Conservation (phyloP, 306 rosid genomes). For the Begonia fuchsioides region DNA sequence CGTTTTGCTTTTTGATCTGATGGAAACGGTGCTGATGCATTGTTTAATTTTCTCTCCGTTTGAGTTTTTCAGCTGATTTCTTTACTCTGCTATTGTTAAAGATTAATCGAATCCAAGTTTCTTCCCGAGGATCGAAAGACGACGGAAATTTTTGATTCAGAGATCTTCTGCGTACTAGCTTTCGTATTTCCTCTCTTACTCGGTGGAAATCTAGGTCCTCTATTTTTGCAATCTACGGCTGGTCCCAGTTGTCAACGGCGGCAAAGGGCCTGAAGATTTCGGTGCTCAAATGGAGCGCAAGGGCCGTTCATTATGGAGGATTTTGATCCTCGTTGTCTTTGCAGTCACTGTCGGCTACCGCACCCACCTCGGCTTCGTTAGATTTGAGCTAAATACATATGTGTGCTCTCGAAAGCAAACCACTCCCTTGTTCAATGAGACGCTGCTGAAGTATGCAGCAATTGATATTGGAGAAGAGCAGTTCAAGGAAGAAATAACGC, state of each 20-base stretch:
- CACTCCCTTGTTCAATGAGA: conserved; percentile 33
- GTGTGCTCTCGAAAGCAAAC: conserved; percentile 12
- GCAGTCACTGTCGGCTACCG: conserved; percentile 43
- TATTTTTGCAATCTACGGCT: conserved; percentile 17
- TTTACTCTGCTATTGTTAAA: not conserved
- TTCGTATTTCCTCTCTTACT: not conserved
- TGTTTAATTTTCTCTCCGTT: no score
- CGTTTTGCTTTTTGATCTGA: not conserved
- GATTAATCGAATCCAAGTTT: not conserved
- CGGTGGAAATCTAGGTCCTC: not conserved
- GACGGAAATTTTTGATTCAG: conserved; percentile 3
- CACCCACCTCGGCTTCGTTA: conserved; percentile 24
- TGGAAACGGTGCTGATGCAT: not conserved
- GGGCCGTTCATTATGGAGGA: conserved; percentile 46
- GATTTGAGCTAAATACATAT: conserved; percentile 31
- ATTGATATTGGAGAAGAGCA: conserved; percentile 42
- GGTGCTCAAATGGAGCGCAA: conserved; percentile 51
- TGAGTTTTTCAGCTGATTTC: no score
- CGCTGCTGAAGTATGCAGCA: conserved; percentile 56
- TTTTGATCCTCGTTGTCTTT: conserved; percentile 43
- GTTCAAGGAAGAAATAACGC: conserved; percentile 45
- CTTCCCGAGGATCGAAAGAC: not conserved
- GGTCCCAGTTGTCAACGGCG: conserved; percentile 29
- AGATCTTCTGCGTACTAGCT: not conserved
- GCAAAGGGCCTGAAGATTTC: conserved; percentile 14